phyloP scores from a whole-genome alignment of 331 rosid species.

The Telfairia occidentalis region DNA sequence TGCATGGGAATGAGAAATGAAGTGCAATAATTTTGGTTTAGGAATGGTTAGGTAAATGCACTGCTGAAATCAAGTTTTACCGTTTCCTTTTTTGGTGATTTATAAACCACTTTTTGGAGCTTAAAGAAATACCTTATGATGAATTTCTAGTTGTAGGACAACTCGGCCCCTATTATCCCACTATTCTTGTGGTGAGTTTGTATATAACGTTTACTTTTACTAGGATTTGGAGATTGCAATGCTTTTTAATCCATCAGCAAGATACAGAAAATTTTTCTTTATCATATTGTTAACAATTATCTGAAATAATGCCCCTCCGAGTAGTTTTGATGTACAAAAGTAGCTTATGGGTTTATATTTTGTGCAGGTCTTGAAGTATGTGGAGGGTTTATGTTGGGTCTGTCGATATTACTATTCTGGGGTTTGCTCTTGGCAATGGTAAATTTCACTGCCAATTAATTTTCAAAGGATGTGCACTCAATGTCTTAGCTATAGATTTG shows the following conservation, averaged over 20 bases:
- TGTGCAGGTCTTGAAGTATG: slow-evolving; percentile 71
- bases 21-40: neutral
- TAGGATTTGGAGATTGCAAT: neutral
- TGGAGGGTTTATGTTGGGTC: slow-evolving; percentile 98
- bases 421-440: slow-evolving; percentile 98
- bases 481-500: neutral
- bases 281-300: neutral
- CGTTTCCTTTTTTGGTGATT: neutral
- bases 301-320: neutral
- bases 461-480: neutral
- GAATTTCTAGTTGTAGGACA: neutral
- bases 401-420: slow-evolving; percentile 95
- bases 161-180: neutral
- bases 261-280: neutral
- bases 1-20: neutral
- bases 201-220: neutral
- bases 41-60: neutral
- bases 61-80: neutral
- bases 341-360: slow-evolving; percentile 10
- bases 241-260: neutral
- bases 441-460: slow-evolving; percentile 13
- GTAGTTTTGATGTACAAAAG: neutral
- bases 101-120: neutral
- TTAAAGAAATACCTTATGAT: neutral
- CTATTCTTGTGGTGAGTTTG: neutral